Base-by-base conservation (phyloP, 2,329 filamentous ascomycete species). In the Pyricularia sp. region DNA sequence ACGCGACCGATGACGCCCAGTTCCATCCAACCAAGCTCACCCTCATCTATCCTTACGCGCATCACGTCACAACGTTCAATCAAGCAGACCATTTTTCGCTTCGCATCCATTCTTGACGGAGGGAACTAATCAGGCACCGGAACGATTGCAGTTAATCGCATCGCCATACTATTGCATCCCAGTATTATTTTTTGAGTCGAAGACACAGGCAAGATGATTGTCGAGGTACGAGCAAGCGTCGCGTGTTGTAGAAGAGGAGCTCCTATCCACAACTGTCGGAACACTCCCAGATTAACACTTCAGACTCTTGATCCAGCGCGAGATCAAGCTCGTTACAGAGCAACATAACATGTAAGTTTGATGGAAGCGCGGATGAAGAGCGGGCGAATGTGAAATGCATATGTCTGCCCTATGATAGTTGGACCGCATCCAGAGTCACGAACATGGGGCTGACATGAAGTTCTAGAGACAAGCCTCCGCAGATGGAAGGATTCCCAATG, bases 281-380 rank as follows among this genome's bases (percentile, higher is more conserved):
- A 31, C 16, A n/a, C 63, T n/a, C 40, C 19, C 40, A 49, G 40
- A n/a, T 49, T 49, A 22, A 57, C 53, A 24, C n/a, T 12, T 57
- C 53, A 66, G 63, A 40, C 65, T 67, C 65, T 63, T 62, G 65
- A 78, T 88, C 72, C 89, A 97, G 84, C 87, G 94, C 73, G 90
- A 86, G 73, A 83, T 99, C 78, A 96, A 93, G 84, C 86, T 99
- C 79, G 84, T 97, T 70, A 97, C 94, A 63, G 88, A 94, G 80
- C 93, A 97, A 78, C 84, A 87, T 74, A 84, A 92, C 77, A 90
- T 92, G 91, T 96, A 85, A 64, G 72, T 70, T 61, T 19, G 53
- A 57, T 40, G 16, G 31, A 10, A 6, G 60, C n/a, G 31, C n/a
- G 8, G 60, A 22, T 40, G 31, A 26, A 35, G 60, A 9, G 12